Evolutionary conservation across 2,329 filamentous ascomycete genomes (phyloP).

Genomic region (Neopestalotiopsis sp.): DNA sequence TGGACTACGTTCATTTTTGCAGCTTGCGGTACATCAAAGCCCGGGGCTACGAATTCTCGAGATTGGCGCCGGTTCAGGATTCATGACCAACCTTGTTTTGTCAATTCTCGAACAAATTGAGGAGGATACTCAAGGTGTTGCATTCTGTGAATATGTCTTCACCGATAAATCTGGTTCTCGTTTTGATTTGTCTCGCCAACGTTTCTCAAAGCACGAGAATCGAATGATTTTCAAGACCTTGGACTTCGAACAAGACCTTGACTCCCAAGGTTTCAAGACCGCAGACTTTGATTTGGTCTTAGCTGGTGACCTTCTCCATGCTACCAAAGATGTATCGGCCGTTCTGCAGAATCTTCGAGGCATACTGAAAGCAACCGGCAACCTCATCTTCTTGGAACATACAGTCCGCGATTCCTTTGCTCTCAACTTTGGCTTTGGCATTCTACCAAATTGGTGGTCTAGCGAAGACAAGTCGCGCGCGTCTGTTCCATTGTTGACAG

Average conservation of each 20-base stretch:
- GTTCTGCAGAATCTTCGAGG: conserved; percentile 25
- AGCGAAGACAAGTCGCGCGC: conserved; percentile 9
- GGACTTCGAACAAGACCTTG: conserved; percentile 23
- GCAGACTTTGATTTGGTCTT: conserved; percentile 15
- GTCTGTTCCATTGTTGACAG: conserved; percentile 6
- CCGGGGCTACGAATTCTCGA: conserved; percentile 38
- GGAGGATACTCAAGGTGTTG: neutral
- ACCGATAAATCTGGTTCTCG: conserved; percentile 1
- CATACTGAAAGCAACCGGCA: conserved; percentile 27
- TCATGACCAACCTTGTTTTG: conserved; percentile 28
- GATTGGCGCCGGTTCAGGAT: conserved; percentile 40
- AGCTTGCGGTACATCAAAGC: conserved; percentile 28
- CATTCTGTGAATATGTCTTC: conserved; percentile 2
- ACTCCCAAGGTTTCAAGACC: conserved; percentile 1
- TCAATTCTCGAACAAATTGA: conserved; percentile 7
- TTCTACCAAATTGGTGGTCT: conserved; percentile 18
- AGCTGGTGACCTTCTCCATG: conserved; percentile 27
- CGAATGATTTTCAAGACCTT: conserved; percentile 27
- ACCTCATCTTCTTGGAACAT: conserved; percentile 21
- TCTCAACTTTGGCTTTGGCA: conserved; percentile 5
- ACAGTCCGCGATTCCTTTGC: conserved; percentile 15
- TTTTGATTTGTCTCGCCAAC: neutral
- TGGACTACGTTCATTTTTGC: conserved; percentile 1
- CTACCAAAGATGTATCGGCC: conserved; percentile 23
- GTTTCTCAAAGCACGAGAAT: conserved; percentile 18